Evolutionary conservation across 2,329 filamentous ascomycete genomes (phyloP).

Genomic region (Lecanicillium sp.): DNA sequence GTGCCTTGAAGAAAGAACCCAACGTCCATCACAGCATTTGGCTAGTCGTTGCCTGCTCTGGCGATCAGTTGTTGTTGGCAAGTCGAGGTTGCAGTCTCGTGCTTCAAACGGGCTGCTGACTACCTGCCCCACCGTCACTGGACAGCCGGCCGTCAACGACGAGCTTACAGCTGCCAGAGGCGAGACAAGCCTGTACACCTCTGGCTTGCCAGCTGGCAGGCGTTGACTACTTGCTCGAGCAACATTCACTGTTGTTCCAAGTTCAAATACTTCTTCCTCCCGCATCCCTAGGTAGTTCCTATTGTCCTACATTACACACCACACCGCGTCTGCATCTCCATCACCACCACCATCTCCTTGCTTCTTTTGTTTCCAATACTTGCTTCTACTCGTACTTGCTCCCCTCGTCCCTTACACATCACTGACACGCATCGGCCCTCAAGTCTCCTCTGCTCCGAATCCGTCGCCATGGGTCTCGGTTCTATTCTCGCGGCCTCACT

Average conservation of each 20-base stretch:
- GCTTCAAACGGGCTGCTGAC: conserved; percentile 7
- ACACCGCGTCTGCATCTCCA: conserved; percentile 2
- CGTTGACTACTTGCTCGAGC: neutral
- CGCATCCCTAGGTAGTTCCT: conserved; percentile 4
- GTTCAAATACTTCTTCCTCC: neutral
- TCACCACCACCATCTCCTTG: neutral
- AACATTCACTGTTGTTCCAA: conserved; percentile 6
- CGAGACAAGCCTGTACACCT: neutral
- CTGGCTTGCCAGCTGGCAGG: conserved; percentile 3
- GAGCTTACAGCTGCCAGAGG: neutral
- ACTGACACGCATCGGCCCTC: neutral
- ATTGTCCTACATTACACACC: conserved; percentile 6
- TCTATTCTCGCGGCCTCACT: conserved; percentile 13
- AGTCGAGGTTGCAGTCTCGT: conserved; percentile 7
- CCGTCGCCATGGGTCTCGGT: conserved; percentile 11
- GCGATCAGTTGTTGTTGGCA: neutral
- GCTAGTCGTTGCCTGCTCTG: neutral
- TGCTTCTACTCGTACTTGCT: neutral
- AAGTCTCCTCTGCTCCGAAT: neutral
- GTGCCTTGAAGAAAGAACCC: neutral
- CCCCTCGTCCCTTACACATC: neutral
- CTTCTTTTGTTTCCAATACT: conserved; percentile 1
- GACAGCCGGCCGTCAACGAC: neutral
- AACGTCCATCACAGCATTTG: neutral
- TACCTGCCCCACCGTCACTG: conserved; percentile 6